Conservation (phyloP, 75 land plant species). For the Ceratopteris richardii region DNA sequence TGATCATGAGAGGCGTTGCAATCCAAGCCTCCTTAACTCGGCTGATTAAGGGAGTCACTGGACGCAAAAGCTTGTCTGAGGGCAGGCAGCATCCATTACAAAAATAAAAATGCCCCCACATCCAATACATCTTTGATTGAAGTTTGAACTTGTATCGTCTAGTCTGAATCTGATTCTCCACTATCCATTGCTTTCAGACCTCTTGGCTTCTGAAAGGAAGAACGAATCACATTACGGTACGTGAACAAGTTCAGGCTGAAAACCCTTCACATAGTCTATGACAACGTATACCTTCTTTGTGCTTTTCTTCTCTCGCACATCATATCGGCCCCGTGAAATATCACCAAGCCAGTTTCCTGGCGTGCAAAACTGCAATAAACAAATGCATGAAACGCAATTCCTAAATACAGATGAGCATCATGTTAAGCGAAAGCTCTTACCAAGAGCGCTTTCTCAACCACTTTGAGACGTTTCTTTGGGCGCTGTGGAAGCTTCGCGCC, state of each 20-base stretch:
- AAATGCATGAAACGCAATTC: no score
- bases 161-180: conserved; percentile 45
- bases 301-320: conserved; percentile 59
- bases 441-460: conserved; percentile 35
- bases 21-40: no score
- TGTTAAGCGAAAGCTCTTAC: conserved; percentile 8
- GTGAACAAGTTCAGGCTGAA: neutral
- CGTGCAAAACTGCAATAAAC: conserved; percentile 42
- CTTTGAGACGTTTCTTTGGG: conserved; percentile 43
- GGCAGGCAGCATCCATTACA: no score
- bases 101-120: no score
- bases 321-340: conserved; percentile 44
- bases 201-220: conserved; percentile 26
- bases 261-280: neutral
- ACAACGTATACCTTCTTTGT: conserved; percentile 47
- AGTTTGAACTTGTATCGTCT: no score
- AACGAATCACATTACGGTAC: neutral
- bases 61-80: no score
- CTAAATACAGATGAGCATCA: no score
- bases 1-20: no score
- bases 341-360: conserved; percentile 68
- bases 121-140: no score
- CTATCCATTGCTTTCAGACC: conserved; percentile 45
- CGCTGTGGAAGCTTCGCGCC: conserved; percentile 50
- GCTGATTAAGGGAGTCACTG: no score